phyloP scores from a whole-genome alignment of 2,329 filamentous ascomycete genomes.

The Aspergillus fumigatiaffinis region DNA sequence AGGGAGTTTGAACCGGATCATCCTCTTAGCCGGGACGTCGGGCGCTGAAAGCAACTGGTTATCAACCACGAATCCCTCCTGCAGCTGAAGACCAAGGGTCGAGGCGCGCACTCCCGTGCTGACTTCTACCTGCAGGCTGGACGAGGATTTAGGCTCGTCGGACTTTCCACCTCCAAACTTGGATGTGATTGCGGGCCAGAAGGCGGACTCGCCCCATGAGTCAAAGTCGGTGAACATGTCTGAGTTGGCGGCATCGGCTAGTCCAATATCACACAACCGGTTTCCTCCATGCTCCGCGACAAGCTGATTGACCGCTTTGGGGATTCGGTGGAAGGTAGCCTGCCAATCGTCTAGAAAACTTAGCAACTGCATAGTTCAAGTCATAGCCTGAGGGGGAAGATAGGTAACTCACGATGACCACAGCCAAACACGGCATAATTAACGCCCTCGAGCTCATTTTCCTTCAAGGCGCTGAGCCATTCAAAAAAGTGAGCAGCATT shows the following conservation, averaged over 20 bases:
- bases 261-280: slow-evolving; percentile 49
- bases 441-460: slow-evolving; percentile 52
- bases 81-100: slow-evolving; percentile 60
- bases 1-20: slow-evolving; percentile 66
- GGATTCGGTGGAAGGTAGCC: slow-evolving; percentile 63
- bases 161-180: slow-evolving; percentile 26
- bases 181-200: slow-evolving; percentile 51
- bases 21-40: slow-evolving; percentile 55
- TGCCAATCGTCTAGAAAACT: slow-evolving; percentile 44
- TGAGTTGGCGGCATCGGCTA: slow-evolving; percentile 58
- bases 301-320: slow-evolving; percentile 57
- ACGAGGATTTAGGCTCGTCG: slow-evolving; percentile 31
- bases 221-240: slow-evolving; percentile 69
- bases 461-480: slow-evolving; percentile 58
- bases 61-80: slow-evolving; percentile 57
- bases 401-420: slow-evolving; percentile 45
- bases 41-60: slow-evolving; percentile 50
- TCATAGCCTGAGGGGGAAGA: neutral
- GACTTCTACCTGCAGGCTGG: slow-evolving; percentile 45
- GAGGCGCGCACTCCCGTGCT: slow-evolving; percentile 52
- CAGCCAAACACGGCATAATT: slow-evolving; percentile 68
- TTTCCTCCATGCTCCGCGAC: slow-evolving; percentile 51
- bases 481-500: slow-evolving; percentile 66
- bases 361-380: slow-evolving; percentile 14
- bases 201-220: slow-evolving; percentile 58